Evolutionary conservation across 345 rosid genomes (phyloP), one percentile per base, ranked within the genome.

Genomic region (Ceriops zippeliana): DNA sequence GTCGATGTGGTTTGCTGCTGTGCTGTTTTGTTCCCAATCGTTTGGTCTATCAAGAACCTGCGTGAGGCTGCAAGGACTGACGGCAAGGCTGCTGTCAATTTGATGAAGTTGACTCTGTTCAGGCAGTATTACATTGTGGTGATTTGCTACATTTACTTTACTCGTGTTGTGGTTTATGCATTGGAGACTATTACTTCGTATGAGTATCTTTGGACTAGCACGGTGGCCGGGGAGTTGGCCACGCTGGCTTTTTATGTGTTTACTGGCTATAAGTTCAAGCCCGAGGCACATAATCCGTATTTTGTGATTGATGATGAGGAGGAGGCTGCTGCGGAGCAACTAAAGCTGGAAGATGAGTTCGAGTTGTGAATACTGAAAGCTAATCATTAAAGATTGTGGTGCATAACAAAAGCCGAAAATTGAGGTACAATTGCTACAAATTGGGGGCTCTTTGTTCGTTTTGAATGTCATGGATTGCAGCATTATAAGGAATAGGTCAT

Each of bases 341-440:
- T 95, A 81, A 95, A 90, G 91, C 91, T 91, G n/a, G 99, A 95
- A 69, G 97, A 95, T 21, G 97, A 95, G 84, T 91, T 95, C 62
- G 96, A 95, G 75, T 72, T 95, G 78, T 95, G 58, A 71, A 86
- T 80, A 42, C 47, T 63, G 61, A 69, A 63, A 42, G 53, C 17
- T 38, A 6, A 62, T 21, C 61, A 38, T 78, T 53, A 46, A 52
- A 38, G 76, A n/a, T 57, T 68, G 63, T 68, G 49, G 53, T 20
- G 57, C 62, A 19, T n/a, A 6, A 26, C 26, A 38, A 67, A 52
- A 1, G 6, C 6, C 54, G 17, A 49, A 30, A 61, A 24, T 52
- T 69, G 75, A 80, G 79, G 81, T 78, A 80, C 80, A 65, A 42
- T 75, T 37, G 65, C 52, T 34, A 6, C 69, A 46, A 35, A 52